Percentiles rank a stretch among this genome's conserved stretches.
phyloP scores from a whole-genome alignment of 129 eudicot genomes.

The Kitagawia praeruptora region DNA sequence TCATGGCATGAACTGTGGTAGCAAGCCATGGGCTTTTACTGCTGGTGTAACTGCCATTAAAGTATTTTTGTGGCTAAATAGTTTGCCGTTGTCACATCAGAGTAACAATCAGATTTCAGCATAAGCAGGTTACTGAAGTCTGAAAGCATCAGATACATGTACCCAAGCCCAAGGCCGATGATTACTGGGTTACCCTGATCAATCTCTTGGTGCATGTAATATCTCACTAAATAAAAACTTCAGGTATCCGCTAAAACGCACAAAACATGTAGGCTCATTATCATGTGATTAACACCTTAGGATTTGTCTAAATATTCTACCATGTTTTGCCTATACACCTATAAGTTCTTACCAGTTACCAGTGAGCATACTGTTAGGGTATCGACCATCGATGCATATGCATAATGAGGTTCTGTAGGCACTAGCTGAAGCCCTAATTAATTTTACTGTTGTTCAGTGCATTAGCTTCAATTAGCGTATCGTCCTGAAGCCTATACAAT shows the following conservation, averaged over 20 bases:
- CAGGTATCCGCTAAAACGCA: neutral
- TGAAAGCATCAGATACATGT: neutral
- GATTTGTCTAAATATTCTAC: neutral
- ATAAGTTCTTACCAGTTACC: neutral
- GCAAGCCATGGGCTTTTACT: neutral
- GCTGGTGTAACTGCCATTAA: neutral
- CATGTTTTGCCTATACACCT: neutral
- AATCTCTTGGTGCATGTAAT: conserved; percentile 3
- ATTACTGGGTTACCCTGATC: neutral
- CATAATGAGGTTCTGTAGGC: neutral
- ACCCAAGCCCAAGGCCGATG: neutral
- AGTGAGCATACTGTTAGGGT: neutral
- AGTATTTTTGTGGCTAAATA: neutral
- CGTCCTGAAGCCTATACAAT: neutral
- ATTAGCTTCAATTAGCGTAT: neutral
- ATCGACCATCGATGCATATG: neutral
- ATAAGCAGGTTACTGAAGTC: neutral
- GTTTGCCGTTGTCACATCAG: neutral
- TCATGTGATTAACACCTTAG: neutral
- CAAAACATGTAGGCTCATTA: too few relatives aligned
- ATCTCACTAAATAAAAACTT: neutral
- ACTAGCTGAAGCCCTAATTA: neutral
- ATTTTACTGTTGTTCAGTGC: neutral
- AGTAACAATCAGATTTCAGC: neutral
- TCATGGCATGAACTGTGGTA: neutral